phyloP scores from a whole-genome alignment of 2,329 filamentous ascomycete species.

The Fusarium pseudograminearum region DNA sequence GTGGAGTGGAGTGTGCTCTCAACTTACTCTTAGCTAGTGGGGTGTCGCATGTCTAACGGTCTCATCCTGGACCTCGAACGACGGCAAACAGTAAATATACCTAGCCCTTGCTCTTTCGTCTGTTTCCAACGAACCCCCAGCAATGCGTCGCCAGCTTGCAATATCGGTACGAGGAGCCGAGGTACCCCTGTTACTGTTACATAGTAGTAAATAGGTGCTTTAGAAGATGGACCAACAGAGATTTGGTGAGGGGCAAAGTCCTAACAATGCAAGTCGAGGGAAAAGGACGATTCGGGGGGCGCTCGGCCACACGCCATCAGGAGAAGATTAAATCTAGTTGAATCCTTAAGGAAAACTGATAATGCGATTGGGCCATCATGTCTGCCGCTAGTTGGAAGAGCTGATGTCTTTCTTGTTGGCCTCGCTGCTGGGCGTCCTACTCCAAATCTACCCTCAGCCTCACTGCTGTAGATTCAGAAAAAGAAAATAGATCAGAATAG shows the following conservation, averaged over 20 bases:
- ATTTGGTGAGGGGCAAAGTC: conserved; percentile 11
- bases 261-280: conserved; percentile 11
- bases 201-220: not conserved
- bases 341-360: conserved; percentile 24
- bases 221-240: conserved; percentile 4
- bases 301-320: conserved; percentile 25
- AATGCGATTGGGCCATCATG: conserved; percentile 23
- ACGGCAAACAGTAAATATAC: conserved; percentile 27
- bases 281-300: conserved; percentile 28
- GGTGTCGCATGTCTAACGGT: conserved; percentile 32
- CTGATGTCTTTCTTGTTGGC: conserved; percentile 17
- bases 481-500: not conserved
- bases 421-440: conserved; percentile 12
- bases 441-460: conserved; percentile 25
- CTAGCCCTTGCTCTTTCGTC: not conserved
- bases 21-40: conserved; percentile 22
- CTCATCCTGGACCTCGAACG: conserved; percentile 37
- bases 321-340: conserved; percentile 25
- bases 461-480: conserved; percentile 16
- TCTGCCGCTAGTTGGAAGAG: conserved; percentile 23
- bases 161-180: conserved; percentile 44
- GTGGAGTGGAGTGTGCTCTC: conserved; percentile 29
- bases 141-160: conserved; percentile 18
- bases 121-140: conserved; percentile 1
- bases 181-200: conserved; percentile 23